phyloP scores from a whole-genome alignment of 1,139 yeast species.

The Scheffersomyces illinoinensis region DNA sequence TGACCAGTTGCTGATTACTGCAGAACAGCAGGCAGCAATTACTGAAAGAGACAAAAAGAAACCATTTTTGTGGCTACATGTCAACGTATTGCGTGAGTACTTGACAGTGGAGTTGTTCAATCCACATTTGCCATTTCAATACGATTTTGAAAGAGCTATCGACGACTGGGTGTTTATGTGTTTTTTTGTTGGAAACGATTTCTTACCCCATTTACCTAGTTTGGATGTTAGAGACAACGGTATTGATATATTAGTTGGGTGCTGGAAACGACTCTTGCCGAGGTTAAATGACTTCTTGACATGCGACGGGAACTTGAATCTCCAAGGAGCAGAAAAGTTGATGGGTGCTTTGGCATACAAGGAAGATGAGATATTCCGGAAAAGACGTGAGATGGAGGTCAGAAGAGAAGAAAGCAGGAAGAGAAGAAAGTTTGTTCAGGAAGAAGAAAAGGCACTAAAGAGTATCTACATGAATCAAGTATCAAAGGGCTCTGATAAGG shows the following conservation, averaged over 20 bases:
- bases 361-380: constrained; percentile 79
- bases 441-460: constrained; percentile 39
- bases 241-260: constrained; percentile 73
- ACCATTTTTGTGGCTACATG: constrained; percentile 94
- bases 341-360: constrained; percentile 64
- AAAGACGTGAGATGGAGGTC: constrained; percentile 65
- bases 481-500: constrained; percentile 71
- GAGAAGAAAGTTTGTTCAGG: constrained; percentile 50
- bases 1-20: constrained; percentile 59
- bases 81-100: constrained; percentile 85
- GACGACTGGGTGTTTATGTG: constrained; percentile 99
- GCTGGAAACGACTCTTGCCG: constrained; percentile 81
- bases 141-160: constrained; percentile 90
- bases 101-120: constrained; percentile 77
- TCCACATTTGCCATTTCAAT: constrained; percentile 69
- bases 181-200: constrained; percentile 98
- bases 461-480: constrained; percentile 37
- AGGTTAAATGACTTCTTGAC: constrained; percentile 75
- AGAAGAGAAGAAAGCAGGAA: constrained; percentile 65
- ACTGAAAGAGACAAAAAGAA: constrained; percentile 64
- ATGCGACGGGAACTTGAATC: constrained; percentile 80
- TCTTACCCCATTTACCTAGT: constrained; percentile 93
- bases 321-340: constrained; percentile 73
- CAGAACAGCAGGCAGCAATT: constrained; percentile 56
- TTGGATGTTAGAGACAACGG: constrained; percentile 94